Conservation (phyloP, 345 rosid species). For the Barbarea vulgaris region DNA sequence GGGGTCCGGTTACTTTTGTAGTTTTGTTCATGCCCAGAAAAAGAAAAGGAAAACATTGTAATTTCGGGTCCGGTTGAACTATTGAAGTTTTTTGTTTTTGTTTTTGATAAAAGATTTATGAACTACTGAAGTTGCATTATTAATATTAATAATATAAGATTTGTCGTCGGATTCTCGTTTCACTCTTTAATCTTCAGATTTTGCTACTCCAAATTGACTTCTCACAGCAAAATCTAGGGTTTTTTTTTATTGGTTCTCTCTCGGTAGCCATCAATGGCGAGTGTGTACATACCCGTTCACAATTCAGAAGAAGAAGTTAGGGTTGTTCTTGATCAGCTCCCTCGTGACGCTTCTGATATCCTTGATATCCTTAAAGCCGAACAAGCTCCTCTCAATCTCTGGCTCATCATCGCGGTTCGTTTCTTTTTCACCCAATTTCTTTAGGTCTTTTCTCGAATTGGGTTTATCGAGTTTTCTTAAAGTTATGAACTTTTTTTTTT, state of each 20-base stretch:
- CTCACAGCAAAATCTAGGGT: slow-evolving; percentile 11
- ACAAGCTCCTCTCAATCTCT: slow-evolving; percentile 98
- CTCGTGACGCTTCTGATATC: slow-evolving; percentile 94
- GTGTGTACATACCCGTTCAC: slow-evolving; percentile 93
- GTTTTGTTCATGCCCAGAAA: too few relatives aligned
- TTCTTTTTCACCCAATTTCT: background rate
- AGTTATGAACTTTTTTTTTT: background rate
- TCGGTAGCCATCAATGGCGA: slow-evolving; percentile 56
- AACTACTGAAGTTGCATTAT: too few relatives aligned
- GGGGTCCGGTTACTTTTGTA: too few relatives aligned
- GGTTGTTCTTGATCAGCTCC: slow-evolving; percentile 94
- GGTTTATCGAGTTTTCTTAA: background rate
- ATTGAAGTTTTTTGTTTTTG: too few relatives aligned
- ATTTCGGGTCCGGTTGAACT: too few relatives aligned
- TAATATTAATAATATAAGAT: background rate
- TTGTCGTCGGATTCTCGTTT: background rate
- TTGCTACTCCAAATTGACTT: slow-evolving; percentile 11
- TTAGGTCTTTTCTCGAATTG: background rate
- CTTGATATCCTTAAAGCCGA: slow-evolving; percentile 99
- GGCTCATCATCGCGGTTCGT: slow-evolving; percentile 95
- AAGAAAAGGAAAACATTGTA: too few relatives aligned
- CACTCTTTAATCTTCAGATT: background rate
- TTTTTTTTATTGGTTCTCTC: background rate
- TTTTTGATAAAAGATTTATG: too few relatives aligned
- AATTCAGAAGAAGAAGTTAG: slow-evolving; percentile 99